Conservation (phyloP, 2,329 filamentous ascomycete genomes). For the Botrytis cinerea region DNA sequence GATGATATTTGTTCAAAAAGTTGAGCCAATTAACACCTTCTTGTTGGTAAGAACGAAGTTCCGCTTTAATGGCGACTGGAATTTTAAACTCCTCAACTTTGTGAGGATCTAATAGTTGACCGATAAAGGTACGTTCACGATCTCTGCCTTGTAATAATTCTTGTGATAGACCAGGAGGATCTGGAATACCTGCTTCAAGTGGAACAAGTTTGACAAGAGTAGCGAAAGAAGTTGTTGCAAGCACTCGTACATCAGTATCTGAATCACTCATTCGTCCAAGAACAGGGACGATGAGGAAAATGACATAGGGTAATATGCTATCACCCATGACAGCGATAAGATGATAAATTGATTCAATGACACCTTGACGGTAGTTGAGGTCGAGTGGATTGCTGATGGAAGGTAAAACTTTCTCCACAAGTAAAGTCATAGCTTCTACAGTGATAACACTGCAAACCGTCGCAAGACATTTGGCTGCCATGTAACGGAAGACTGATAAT, state of each 20-base stretch:
- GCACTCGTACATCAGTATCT: constrained; percentile 89
- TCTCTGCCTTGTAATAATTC: constrained; percentile 88
- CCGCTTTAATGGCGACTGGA: constrained; percentile 94
- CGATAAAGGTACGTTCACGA: constrained; percentile 92
- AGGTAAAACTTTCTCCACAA: constrained; percentile 90
- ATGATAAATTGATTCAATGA: constrained; percentile 94
- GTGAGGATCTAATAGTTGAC: constrained; percentile 92
- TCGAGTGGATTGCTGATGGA: constrained; percentile 90
- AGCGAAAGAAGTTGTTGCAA: constrained; percentile 95
- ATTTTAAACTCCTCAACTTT: constrained; percentile 95
- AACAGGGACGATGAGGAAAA: constrained; percentile 97
- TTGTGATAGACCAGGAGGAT: constrained; percentile 88
- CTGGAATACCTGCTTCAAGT: constrained; percentile 93
- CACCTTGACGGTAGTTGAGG: constrained; percentile 85
- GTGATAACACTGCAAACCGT: constrained; percentile 97
- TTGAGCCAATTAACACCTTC: constrained; percentile 98
- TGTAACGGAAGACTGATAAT: constrained; percentile 91
- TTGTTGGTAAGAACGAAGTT: constrained; percentile 94
- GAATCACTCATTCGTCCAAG: constrained; percentile 98
- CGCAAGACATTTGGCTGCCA: constrained; percentile 94
- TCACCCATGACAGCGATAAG: constrained; percentile 98
- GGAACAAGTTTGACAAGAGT: constrained; percentile 96
- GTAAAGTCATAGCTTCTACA: constrained; percentile 90
- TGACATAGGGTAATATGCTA: constrained; percentile 92
- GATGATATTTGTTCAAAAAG: constrained; percentile 96